These are phyloP conservation scores for Ophiostoma triangulosporum DNA, from an alignment of 2,329 filamentous ascomycete genomes.

Conservation along the genomic window DNA sequence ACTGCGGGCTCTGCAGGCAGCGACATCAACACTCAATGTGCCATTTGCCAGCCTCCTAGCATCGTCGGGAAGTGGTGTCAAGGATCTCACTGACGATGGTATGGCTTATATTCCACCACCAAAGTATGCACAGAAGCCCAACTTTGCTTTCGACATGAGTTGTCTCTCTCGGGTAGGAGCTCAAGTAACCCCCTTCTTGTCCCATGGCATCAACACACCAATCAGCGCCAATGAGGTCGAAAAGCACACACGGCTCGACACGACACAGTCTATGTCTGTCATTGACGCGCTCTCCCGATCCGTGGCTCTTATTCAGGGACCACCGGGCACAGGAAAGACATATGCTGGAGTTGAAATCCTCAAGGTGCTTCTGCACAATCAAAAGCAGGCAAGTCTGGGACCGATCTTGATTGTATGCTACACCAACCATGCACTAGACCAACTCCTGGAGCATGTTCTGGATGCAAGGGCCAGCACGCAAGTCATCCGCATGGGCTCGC, in stretches of 20 bases:
- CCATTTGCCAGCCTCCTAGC: slow-evolving; percentile 35
- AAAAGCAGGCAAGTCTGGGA: slow-evolving; percentile 25
- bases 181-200: slow-evolving; percentile 3
- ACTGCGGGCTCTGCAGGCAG: slow-evolving; percentile 39
- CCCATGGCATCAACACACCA: neutral
- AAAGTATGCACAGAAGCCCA: slow-evolving; percentile 32
- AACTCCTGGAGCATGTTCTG: slow-evolving; percentile 46
- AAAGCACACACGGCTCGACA: slow-evolving; percentile 34
- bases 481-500: slow-evolving; percentile 48
- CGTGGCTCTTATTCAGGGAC: slow-evolving; percentile 53
- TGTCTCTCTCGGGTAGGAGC: slow-evolving; percentile 17
- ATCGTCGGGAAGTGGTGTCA: neutral
- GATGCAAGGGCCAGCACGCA: slow-evolving; percentile 28
- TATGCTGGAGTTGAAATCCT: slow-evolving; percentile 48
- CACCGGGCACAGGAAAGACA: slow-evolving; percentile 57
- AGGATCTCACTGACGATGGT: neutral
- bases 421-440: slow-evolving; percentile 37
- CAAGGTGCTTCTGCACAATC: slow-evolving; percentile 35
- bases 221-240: slow-evolving; percentile 16
- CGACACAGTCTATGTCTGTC: slow-evolving; percentile 36
- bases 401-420: slow-evolving; percentile 36
- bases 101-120: slow-evolving; percentile 28
- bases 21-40: slow-evolving; percentile 29
- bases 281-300: slow-evolving; percentile 36
- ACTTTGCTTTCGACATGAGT: slow-evolving; percentile 35